Evolutionary conservation across 2,329 filamentous ascomycete genomes (phyloP).

Genomic region (Rhynchosporium graminicola): DNA sequence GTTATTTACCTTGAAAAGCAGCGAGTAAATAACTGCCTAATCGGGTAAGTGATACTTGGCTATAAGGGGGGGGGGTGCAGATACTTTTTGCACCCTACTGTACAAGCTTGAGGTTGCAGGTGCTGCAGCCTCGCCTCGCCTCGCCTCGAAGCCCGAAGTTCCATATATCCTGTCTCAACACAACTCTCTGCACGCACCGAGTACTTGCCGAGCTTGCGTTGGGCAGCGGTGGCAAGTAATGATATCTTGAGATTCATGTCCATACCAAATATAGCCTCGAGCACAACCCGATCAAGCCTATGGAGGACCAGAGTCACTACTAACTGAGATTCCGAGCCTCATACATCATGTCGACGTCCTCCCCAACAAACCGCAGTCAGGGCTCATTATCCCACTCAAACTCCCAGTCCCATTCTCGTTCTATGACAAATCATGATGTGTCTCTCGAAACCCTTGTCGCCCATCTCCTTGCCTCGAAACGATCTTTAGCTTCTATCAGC

Average conservation of each 20-base stretch:
- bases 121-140: conserved; percentile 6
- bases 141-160: neutral
- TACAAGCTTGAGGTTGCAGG: neutral
- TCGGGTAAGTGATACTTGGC: no score
- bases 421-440: conserved; percentile 32
- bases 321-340: neutral
- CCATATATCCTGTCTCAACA: neutral
- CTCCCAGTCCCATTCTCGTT: conserved; percentile 28
- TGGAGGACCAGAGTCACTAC: neutral
- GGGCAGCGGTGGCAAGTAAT: neutral
- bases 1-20: no score
- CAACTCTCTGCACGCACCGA: neutral
- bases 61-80: no score
- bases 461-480: conserved; percentile 83
- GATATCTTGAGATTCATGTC: neutral
- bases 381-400: conserved; percentile 33
- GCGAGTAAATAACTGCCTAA: no score
- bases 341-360: conserved; percentile 18
- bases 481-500: conserved; percentile 79
- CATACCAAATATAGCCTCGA: neutral
- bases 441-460: conserved; percentile 77
- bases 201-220: neutral
- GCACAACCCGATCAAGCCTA: neutral
- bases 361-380: conserved; percentile 32
- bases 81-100: no score